A percentile compares a stretch with the other conserved stretches of the same genome.
Evolutionary conservation across 805 yeast species (phyloP).

Genomic region (Kodamaea kakaduensis): DNA sequence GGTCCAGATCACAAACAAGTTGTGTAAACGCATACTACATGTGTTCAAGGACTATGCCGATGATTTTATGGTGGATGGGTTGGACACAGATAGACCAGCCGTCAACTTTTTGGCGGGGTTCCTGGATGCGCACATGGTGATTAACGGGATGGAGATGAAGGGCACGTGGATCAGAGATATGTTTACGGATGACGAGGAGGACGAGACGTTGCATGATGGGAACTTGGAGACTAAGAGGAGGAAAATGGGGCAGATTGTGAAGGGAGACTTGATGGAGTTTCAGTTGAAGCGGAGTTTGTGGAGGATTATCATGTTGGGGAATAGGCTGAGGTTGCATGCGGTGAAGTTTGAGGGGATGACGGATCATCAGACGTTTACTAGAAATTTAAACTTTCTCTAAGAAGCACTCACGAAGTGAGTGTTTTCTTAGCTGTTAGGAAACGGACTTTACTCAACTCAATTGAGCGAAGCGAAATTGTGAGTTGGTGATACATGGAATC

Average conservation of each 20-base stretch:
- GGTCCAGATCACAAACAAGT: slow-evolving; percentile 23
- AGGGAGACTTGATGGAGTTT: slow-evolving; percentile 42
- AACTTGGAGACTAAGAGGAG: slow-evolving; percentile 12
- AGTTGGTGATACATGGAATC: no score
- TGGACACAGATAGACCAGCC: slow-evolving; percentile 16
- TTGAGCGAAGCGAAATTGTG: no score
- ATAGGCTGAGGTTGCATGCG: slow-evolving; percentile 23
- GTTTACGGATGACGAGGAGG: slow-evolving; percentile 10
- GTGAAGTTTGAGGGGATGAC: slow-evolving; percentile 29
- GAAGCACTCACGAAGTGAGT: no score
- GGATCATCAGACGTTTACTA: slow-evolving; percentile 19
- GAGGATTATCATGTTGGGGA: slow-evolving; percentile 28
- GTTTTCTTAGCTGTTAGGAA: no score
- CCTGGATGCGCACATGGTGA: slow-evolving; percentile 24
- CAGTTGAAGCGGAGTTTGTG: slow-evolving; percentile 42
- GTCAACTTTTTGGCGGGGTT: slow-evolving; percentile 24
- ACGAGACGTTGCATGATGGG: slow-evolving; percentile 5
- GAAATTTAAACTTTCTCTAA: no score
- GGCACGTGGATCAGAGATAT: slow-evolving; percentile 32
- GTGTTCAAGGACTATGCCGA: slow-evolving; percentile 21
- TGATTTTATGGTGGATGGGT: slow-evolving; percentile 16
- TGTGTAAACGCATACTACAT: slow-evolving; percentile 20
- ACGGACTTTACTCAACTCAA: no score
- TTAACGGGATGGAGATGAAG: slow-evolving; percentile 35
- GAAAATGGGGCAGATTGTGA: slow-evolving; percentile 9